Evolutionary conservation across 1,139 yeast species (phyloP), one percentile per base, ranked within the genome.

Genomic region (Hyphopichia pseudoburtonii): DNA sequence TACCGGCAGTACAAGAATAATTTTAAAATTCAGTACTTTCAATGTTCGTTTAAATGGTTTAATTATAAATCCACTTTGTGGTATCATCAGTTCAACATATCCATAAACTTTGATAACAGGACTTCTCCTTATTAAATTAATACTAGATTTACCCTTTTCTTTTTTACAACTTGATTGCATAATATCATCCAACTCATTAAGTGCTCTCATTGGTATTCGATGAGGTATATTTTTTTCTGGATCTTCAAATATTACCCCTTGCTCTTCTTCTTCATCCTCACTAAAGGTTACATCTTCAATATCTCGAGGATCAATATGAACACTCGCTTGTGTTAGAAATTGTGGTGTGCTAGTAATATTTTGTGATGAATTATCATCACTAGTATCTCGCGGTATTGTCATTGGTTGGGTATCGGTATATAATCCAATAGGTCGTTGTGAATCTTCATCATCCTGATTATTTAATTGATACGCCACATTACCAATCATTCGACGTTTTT

Each of bases 11-110:
- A 14, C 22, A n/a, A 28, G 28, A 17, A 21, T 23, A 22, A 27
- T 32, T 26, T 31, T 31, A 18, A 25, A 25, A 4, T 5, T 35
- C 38, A 27, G 57, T 59, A 61, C 44, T 36, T 64, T 64, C 15
- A 64, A 35, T 1, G 70, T 61, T 24, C 68, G 44, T 5, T 48
- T 46, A 35, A 49, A 60, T 1, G 70, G 71, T 36, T 59, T 61
- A 9, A 66, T 46, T 2, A 60, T 44, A 21, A 65, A 52, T 3
- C 52, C 48, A 7, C 40, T 40, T n/a, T 36, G 21, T 2, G 66
- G 64, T 4, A 47, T 26, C 28, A 47, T 37, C 11, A 56, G 57
- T 12, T 38, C 30, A 3, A 62, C 21, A 26, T 28, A 44, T 2
- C 53, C 61, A 5, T 45, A 41, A 5, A 60, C 36, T 31, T 56